phyloP scores from a whole-genome alignment of 208 protist genomes.

The Phytomonas francai region DNA sequence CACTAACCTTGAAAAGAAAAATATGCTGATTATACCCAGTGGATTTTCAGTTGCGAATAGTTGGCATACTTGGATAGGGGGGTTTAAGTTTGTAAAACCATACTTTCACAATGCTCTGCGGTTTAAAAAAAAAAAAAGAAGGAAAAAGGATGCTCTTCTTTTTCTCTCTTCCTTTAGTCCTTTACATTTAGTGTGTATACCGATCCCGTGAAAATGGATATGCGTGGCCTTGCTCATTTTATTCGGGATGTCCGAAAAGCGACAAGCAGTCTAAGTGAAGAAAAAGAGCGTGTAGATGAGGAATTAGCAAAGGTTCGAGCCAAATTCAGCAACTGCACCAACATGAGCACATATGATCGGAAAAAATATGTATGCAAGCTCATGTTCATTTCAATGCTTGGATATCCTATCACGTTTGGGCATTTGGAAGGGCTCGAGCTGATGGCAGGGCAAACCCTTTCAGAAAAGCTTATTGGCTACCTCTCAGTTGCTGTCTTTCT shows the following conservation, averaged over 20 bases:
- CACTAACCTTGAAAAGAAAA: slow-evolving; percentile 6
- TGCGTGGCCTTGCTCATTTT: slow-evolving; percentile 95
- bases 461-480: slow-evolving; percentile 98
- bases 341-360: slow-evolving; percentile 92
- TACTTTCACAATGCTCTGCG: slow-evolving; percentile 3
- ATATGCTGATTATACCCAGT: neutral
- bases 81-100: neutral
- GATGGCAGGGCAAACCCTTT: slow-evolving; percentile 91
- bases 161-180: slow-evolving; percentile 12
- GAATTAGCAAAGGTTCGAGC: slow-evolving; percentile 98
- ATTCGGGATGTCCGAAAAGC: slow-evolving; percentile 94
- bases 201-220: slow-evolving; percentile 87
- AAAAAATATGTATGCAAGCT: slow-evolving; percentile 99
- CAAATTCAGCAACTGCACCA: slow-evolving; percentile 90
- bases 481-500: slow-evolving; percentile 94
- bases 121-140: slow-evolving; percentile 5
- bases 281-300: slow-evolving; percentile 94
- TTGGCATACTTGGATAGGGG: neutral
- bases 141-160: slow-evolving; percentile 9
- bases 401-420: slow-evolving; percentile 99
- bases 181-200: neutral
- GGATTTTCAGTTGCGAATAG: neutral
- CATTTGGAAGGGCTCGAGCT: slow-evolving; percentile 98
- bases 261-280: slow-evolving; percentile 89
- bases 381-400: slow-evolving; percentile 99